Percentiles rank a stretch among this genome's conserved stretches.
Conservation (phyloP, 1,284 basidiomycete species). For the Tetrapyrgos nigripes region DNA sequence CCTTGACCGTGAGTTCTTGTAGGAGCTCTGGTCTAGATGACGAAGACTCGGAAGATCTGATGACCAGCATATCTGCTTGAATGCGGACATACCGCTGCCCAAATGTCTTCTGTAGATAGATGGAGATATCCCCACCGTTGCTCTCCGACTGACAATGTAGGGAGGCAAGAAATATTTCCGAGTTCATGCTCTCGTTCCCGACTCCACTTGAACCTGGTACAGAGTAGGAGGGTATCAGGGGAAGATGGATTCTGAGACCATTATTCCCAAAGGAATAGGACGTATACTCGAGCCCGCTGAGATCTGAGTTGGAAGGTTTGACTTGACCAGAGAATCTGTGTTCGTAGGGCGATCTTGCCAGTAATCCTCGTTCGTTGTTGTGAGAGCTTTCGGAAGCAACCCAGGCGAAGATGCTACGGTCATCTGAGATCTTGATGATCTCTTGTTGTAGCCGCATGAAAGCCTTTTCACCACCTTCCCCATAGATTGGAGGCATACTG, state of each 20-base stretch:
- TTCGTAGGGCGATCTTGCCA: not conserved
- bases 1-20: not conserved
- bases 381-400: not conserved
- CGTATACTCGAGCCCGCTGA: not conserved
- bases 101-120: not conserved
- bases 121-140: not conserved
- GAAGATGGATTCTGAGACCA: not conserved
- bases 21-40: slow-evolving; percentile 1
- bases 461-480: not conserved
- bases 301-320: not conserved
- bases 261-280: not conserved
- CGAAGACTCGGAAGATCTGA: not conserved
- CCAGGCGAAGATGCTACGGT: not conserved
- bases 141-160: not conserved
- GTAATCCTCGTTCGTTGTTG: not conserved
- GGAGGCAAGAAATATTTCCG: not conserved
- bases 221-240: not conserved
- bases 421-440: not conserved
- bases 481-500: not conserved
- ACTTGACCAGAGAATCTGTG: not conserved
- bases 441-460: not conserved
- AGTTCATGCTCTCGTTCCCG: no score
- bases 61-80: not conserved
- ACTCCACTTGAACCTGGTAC: no score
- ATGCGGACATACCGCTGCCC: not conserved